phyloP scores from a whole-genome alignment of 441 rosid species.

The Breynia disticha region DNA sequence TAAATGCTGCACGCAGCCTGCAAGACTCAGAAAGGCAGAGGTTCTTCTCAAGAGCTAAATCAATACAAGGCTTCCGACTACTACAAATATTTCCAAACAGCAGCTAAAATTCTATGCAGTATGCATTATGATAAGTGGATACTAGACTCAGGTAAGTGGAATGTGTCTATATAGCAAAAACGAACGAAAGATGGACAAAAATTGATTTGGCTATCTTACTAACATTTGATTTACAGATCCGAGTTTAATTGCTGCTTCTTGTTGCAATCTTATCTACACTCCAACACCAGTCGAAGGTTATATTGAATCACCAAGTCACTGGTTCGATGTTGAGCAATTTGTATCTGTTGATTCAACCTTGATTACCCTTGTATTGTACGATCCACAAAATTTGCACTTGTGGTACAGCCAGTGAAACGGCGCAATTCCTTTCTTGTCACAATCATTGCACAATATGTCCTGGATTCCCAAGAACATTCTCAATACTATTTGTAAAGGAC shows the following conservation, averaged over 20 bases:
- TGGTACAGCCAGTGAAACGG: conserved; percentile 93
- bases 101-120: too few relatives aligned
- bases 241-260: neutral
- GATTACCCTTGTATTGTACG: conserved; percentile 86
- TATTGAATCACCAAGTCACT: conserved; percentile 5
- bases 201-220: conserved; percentile 4
- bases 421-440: conserved; percentile 62
- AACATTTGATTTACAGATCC: conserved; percentile 12
- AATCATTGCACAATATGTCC: conserved; percentile 89
- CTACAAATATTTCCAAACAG: too few relatives aligned
- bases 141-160: too few relatives aligned
- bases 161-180: too few relatives aligned
- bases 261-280: conserved; percentile 15
- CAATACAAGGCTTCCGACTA: too few relatives aligned
- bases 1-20: too few relatives aligned
- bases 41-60: too few relatives aligned
- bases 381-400: conserved; percentile 69
- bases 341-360: conserved; percentile 29
- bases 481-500: neutral
- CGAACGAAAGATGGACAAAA: conserved; percentile 2
- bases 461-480: conserved; percentile 14
- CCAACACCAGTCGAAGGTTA: conserved; percentile 6
- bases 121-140: too few relatives aligned
- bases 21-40: too few relatives aligned
- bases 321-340: conserved; percentile 29